Evolutionary conservation across 1,139 yeast genomes (phyloP).

Genomic region (Debaryomyces psychrophilus): DNA sequence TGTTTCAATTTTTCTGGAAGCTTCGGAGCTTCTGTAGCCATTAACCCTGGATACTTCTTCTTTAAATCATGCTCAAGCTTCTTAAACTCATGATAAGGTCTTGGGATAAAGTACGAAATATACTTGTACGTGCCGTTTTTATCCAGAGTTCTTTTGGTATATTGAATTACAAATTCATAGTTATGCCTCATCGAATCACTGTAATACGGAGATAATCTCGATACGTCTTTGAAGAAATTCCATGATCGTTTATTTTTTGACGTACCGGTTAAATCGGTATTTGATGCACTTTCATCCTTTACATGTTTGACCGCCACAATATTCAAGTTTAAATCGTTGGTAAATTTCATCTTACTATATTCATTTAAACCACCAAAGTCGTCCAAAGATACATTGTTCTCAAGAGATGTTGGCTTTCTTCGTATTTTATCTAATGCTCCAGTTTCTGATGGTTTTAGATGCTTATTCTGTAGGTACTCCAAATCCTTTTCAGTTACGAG

Average conservation of each 20-base stretch:
- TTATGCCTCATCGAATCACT: slow-evolving; percentile 30
- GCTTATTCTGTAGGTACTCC: slow-evolving; percentile 50
- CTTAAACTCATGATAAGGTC: slow-evolving; percentile 70
- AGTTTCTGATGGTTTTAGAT: slow-evolving; percentile 56
- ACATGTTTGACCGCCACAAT: slow-evolving; percentile 62
- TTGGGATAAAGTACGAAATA: slow-evolving; percentile 50
- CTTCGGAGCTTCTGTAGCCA: slow-evolving; percentile 58
- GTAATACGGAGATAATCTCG: slow-evolving; percentile 20
- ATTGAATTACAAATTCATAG: slow-evolving; percentile 49
- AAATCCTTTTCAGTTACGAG: slow-evolving; percentile 63
- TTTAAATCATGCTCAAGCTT: slow-evolving; percentile 54
- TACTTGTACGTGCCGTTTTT: slow-evolving; percentile 25
- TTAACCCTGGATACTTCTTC: slow-evolving; percentile 68
- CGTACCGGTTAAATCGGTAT: slow-evolving; percentile 30
- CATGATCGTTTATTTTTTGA: slow-evolving; percentile 20
- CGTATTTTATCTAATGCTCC: slow-evolving; percentile 49
- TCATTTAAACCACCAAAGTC: slow-evolving; percentile 33
- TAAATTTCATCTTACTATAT: slow-evolving; percentile 42
- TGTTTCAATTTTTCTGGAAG: slow-evolving; percentile 56
- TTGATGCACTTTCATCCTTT: slow-evolving; percentile 17
- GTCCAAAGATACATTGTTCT: slow-evolving; percentile 9
- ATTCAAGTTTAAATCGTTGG: slow-evolving; percentile 63
- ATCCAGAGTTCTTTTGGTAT: slow-evolving; percentile 27
- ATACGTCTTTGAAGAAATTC: slow-evolving; percentile 26
- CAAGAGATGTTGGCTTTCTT: slow-evolving; percentile 20